phyloP scores from a whole-genome alignment of 2,329 filamentous ascomycete species.

The Gnomoniopsis sp. region DNA sequence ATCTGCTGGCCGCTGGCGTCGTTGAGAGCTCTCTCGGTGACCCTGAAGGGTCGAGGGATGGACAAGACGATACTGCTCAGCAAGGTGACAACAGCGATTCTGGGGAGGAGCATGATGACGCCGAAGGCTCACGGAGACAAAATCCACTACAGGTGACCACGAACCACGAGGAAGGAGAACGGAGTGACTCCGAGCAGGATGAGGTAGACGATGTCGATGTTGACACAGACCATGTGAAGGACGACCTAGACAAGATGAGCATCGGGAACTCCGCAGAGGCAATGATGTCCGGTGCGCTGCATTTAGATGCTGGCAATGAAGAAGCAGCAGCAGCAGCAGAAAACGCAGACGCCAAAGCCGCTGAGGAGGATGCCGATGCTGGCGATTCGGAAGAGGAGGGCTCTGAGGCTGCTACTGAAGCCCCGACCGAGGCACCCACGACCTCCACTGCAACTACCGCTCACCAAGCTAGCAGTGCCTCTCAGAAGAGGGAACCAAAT shows the following conservation, averaged over 20 bases:
- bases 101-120: constrained; percentile 30
- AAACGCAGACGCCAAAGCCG: background rate
- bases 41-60: constrained; percentile 11
- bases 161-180: constrained; percentile 24
- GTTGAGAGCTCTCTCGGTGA: background rate
- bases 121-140: constrained; percentile 26
- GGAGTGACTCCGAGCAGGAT: constrained; percentile 17
- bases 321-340: background rate
- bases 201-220: constrained; percentile 7
- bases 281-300: constrained; percentile 16
- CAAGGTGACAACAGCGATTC: background rate
- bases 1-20: background rate
- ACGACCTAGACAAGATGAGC: constrained; percentile 17
- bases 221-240: constrained; percentile 16
- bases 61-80: constrained; percentile 25
- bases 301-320: background rate
- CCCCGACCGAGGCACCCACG: constrained; percentile 24
- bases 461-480: constrained; percentile 25
- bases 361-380: background rate
- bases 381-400: constrained; percentile 27
- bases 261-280: constrained; percentile 5
- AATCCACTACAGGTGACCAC: constrained; percentile 14
- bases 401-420: constrained; percentile 23
- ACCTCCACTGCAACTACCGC: constrained; percentile 23
- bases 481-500: constrained; percentile 42